These are phyloP conservation scores for Pythium oligandrum DNA, from an alignment of 352 stramenopile species.

Conservation along the genomic window DNA sequence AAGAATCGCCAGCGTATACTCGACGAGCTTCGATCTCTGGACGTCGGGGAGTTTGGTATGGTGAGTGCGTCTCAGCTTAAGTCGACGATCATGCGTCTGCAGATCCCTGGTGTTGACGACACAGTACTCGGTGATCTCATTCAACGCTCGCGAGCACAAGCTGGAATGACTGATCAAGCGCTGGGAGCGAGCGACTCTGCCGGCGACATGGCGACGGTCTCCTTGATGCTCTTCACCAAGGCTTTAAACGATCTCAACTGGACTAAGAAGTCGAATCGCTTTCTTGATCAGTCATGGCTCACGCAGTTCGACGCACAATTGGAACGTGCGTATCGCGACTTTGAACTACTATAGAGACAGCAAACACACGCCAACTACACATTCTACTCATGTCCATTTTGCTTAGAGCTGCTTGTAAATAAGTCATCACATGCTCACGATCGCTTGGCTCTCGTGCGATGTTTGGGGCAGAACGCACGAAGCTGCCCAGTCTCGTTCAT, in stretches of 20 bases:
- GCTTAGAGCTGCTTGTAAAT: neutral
- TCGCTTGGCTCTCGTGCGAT: conserved; percentile 47
- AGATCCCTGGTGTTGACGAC: conserved; percentile 50
- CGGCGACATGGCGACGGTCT: conserved; percentile 19
- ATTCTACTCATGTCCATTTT: neutral
- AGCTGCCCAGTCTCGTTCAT: conserved; percentile 86
- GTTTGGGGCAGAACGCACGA: conserved; percentile 75
- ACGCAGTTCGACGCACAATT: conserved; percentile 79
- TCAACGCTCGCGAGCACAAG: conserved; percentile 14
- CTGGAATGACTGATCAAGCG: neutral
- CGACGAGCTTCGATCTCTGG: conserved; percentile 49
- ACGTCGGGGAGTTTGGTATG: conserved; percentile 28
- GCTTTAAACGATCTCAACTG: conserved; percentile 58
- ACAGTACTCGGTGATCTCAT: conserved; percentile 42
- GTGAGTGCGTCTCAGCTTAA: conserved; percentile 42
- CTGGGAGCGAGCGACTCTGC: neutral
- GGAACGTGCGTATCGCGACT: conserved; percentile 63
- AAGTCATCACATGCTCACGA: conserved; percentile 5
- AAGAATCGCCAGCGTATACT: conserved; percentile 60
- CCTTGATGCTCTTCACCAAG: conserved; percentile 42
- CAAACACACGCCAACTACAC: conserved; percentile 1
- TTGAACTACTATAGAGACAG: conserved; percentile 44
- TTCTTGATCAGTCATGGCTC: conserved; percentile 75
- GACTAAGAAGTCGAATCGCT: conserved; percentile 68
- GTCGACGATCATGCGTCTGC: conserved; percentile 33